phyloP scores from a whole-genome alignment of 140 eudicot genomes.

The Stevia rebaudiana region DNA sequence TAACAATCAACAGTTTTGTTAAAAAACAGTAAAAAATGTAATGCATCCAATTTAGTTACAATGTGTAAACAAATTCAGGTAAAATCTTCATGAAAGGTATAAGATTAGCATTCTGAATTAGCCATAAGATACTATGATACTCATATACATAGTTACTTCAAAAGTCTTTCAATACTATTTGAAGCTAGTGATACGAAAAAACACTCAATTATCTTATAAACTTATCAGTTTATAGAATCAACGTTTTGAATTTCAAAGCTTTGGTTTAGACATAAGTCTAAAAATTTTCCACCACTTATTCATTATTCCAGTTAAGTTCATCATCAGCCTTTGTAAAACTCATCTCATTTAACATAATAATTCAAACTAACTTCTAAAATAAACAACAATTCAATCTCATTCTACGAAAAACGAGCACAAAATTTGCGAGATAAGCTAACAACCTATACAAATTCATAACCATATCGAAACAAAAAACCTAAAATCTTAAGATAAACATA shows the following conservation, averaged over 20 bases:
- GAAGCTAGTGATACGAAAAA: not conserved
- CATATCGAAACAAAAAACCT: not conserved
- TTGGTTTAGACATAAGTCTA: not conserved
- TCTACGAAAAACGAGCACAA: not conserved
- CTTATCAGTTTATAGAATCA: not conserved
- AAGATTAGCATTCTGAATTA: conserved; percentile 1
- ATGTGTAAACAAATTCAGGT: not conserved
- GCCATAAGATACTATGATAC: not conserved
- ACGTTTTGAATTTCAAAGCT: not conserved
- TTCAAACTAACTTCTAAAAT: not conserved
- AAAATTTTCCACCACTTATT: not conserved
- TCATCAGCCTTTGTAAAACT: not conserved
- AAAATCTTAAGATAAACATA: conserved; percentile 2
- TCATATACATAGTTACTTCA: not conserved
- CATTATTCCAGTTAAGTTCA: not conserved
- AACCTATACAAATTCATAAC: not conserved
- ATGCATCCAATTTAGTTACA: conserved; percentile 7
- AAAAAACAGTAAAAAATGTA: not conserved
- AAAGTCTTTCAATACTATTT: not conserved
- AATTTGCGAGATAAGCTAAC: not conserved
- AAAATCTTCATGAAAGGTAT: not conserved
- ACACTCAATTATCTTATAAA: not conserved
- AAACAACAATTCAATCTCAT: conserved; percentile 9
- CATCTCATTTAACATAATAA: not conserved
- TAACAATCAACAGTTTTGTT: not conserved